Base-by-base conservation (phyloP, 768 basidiomycete species). In the Xerocomus potaroensis region DNA sequence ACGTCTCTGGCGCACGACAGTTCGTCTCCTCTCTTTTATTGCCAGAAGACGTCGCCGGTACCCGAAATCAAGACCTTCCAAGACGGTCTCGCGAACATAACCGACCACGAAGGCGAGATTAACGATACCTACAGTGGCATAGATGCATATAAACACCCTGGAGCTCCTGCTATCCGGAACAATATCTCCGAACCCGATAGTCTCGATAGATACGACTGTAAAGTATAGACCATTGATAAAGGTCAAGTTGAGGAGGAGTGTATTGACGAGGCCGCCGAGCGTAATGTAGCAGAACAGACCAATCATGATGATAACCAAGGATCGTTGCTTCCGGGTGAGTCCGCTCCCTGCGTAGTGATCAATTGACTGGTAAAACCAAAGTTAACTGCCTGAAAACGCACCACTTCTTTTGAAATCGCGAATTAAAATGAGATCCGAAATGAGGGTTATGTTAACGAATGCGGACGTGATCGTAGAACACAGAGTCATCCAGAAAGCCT, bases 221-320 rank as follows among this genome's bases (percentile, higher is more conserved):
- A 89, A 90, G 60, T 89, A 91, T n/a, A 91, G 70, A 1, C 80
- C 82, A 58, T 88, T 71, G 55, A 90, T 74, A 61, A 87, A 92
- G 16, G 71, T 63, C 26, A 87, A 72, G 4, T 73, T 44, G 19
- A 71, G 57, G 35, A 83, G 63, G 47, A 79, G 63, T 1, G 78
- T 69, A 58, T 80, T 75, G 40, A 79, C 64, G 12, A 88, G 70
- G 0, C 83, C 78, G 5, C 90, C 91, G 9, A 92, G 57, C 0
- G 83, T 86, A 49, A 91, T 72, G 60, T 89, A 91, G 48, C 72
- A 71, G 19, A 92, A 72, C 1, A 93, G 68, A 14, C 83, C 60
- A 55, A 93, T 92, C 47, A 86, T 79, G 29, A 87, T 77, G 48
- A 92, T 83, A 26, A 85, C 78, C n/a, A 92, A 75, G 1, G 81